Evolutionary conservation across 2,329 filamentous ascomycete genomes (phyloP).

Genomic region (Beauveria scarabaeidicola): DNA sequence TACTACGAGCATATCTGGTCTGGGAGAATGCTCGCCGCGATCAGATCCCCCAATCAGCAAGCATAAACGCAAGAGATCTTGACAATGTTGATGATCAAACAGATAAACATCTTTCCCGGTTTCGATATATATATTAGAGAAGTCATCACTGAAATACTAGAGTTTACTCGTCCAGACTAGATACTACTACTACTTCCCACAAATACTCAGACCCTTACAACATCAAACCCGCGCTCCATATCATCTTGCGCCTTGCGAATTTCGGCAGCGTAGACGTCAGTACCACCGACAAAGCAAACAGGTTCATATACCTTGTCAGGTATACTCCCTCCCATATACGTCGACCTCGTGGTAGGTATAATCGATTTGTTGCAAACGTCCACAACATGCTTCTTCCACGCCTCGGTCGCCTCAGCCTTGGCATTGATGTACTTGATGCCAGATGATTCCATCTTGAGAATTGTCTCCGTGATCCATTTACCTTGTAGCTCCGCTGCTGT

Average conservation of each 20-base stretch:
- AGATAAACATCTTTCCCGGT: not conserved
- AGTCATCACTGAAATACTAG: too few species aligned
- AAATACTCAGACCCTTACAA: not conserved
- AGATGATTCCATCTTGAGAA: not conserved
- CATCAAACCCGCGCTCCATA: not conserved
- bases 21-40: constrained; percentile 47
- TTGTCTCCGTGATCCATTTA: constrained; percentile 4
- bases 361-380: not conserved
- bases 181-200: not conserved
- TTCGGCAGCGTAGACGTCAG: not conserved
- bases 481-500: constrained; percentile 13
- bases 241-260: not conserved
- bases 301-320: constrained; percentile 1
- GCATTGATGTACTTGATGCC: not conserved
- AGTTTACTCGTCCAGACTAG: not conserved
- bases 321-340: constrained; percentile 9
- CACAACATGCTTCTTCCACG: not conserved
- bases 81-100: not conserved
- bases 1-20: constrained; percentile 41
- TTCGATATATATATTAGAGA: not conserved
- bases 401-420: not conserved
- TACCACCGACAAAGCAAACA: not conserved
- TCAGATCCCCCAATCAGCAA: not conserved
- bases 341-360: not conserved
- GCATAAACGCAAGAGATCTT: not conserved